Base-by-base conservation (phyloP, 2,329 filamentous ascomycete genomes). In the Penicillium sp. region DNA sequence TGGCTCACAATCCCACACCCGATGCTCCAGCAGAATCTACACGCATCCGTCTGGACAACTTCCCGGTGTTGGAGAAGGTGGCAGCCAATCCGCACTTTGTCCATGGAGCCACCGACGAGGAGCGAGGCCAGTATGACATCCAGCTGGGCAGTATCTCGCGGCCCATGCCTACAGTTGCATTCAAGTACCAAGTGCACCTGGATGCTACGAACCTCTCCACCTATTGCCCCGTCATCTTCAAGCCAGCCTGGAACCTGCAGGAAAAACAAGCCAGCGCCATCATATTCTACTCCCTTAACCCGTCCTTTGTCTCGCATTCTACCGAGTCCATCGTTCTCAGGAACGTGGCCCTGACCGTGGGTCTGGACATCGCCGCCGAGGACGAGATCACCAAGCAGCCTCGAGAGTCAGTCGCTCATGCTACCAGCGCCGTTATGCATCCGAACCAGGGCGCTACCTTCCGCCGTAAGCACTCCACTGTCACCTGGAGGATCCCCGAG, bases 71-170 rank as follows among this genome's bases (percentile, higher is more conserved):
- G 5, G 93, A 97, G 62, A 90, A 89, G 63, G 91, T 98, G 49
- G 91, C 90, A 0, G 90, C 91, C 1, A 98, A 98, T 67, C 89
- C 89, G 38, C 88, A 90, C 49, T 95, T 97, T 71, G 84, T 97
- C 44, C 82, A 84, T 28, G 86, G 89, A 58, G 76, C 50, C 24
- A 57, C 86, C 8, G 72, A 74, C 29, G 72, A 75, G 28, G 83
- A 81, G 50, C 80, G 86, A 3, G 91, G 95, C 50, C 86, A 92
- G 64, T 98, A 95, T 71, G 81, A 76, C 0, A 75, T 98, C 28
- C 82, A 91, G 54, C 73, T 93, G 6, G 78, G 83, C 12, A 83
- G 85, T 65, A 80, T 96, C 56, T 73, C 78, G 53, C 83, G 85
- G 61, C 85, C 88, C 23, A 62, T 66, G 18, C 73, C 73, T 1